Percentiles rank a stretch among this genome's conserved stretches.
Evolutionary conservation across 2,329 filamentous ascomycete species (phyloP).

Genomic region (Calonectria honghensis): DNA sequence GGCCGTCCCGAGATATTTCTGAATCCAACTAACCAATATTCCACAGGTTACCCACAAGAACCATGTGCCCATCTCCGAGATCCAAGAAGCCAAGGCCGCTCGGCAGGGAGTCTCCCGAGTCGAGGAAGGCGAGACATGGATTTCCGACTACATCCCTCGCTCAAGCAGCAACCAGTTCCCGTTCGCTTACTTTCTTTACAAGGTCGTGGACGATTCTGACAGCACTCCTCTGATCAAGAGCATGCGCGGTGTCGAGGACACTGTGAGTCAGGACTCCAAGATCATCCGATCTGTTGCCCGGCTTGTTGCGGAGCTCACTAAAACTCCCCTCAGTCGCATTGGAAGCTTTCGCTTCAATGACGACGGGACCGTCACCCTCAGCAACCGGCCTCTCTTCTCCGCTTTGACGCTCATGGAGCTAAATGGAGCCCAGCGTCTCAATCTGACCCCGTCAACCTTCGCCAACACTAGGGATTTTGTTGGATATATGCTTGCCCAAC

Average conservation of each 20-base stretch:
- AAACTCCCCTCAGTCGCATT: neutral
- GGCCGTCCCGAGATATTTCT: neutral
- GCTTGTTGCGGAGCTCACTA: neutral
- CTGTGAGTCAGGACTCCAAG: neutral
- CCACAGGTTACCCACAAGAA: slow-evolving; percentile 4
- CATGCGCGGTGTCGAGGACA: neutral
- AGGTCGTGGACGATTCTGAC: neutral
- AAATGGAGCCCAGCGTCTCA: neutral
- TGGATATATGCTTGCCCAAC: neutral
- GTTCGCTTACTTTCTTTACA: neutral
- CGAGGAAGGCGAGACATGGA: neutral
- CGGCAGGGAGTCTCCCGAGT: neutral
- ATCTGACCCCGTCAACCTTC: neutral
- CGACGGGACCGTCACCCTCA: neutral
- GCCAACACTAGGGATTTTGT: neutral
- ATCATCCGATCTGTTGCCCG: neutral
- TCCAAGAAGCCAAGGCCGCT: neutral
- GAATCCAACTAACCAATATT: neutral
- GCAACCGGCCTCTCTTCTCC: neutral
- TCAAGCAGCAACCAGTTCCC: neutral
- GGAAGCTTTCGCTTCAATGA: neutral
- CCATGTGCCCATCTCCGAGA: neutral
- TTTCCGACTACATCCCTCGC: neutral
- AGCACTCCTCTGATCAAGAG: neutral
- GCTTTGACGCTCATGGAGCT: neutral